These are phyloP conservation scores for Neoboletus brunneissimus DNA, from an alignment of 768 basidiomycete genomes.

Conservation along the genomic window DNA sequence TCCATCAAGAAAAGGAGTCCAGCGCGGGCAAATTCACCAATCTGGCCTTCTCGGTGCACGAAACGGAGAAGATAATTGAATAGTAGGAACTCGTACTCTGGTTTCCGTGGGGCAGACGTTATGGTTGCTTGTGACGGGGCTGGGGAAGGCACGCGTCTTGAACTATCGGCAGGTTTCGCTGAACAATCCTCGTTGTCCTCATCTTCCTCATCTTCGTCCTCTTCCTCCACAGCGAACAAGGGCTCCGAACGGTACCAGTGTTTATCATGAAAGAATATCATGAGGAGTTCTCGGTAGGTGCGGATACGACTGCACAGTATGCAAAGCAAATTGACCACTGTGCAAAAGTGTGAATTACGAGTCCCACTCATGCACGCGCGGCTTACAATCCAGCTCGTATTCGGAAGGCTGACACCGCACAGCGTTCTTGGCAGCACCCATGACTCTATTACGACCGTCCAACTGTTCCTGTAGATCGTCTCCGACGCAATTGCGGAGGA, in stretches of 20 bases:
- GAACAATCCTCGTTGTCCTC: slow-evolving; percentile 34
- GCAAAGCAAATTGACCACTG: slow-evolving; percentile 90
- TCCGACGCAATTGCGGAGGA: slow-evolving; percentile 87
- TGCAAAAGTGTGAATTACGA: slow-evolving; percentile 9
- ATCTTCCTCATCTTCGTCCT: slow-evolving; percentile 61
- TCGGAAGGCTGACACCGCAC: slow-evolving; percentile 74
- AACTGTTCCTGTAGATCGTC: slow-evolving; percentile 87
- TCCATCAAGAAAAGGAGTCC: slow-evolving; percentile 94
- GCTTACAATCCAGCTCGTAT: slow-evolving; percentile 84
- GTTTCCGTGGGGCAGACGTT: slow-evolving; percentile 56
- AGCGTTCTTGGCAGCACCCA: slow-evolving; percentile 81
- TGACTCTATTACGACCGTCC: slow-evolving; percentile 68
- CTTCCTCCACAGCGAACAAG: slow-evolving; percentile 72
- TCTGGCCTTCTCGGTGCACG: slow-evolving; percentile 89
- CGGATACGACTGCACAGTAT: slow-evolving; percentile 90
- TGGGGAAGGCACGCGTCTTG: slow-evolving; percentile 48
- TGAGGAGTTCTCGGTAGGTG: slow-evolving; percentile 82
- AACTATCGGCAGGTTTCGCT: slow-evolving; percentile 6
- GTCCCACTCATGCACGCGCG: background rate
- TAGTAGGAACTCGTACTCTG: slow-evolving; percentile 92
- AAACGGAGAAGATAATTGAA: slow-evolving; percentile 96
- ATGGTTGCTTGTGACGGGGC: slow-evolving; percentile 58
- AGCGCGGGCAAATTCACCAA: slow-evolving; percentile 90
- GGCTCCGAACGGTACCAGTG: slow-evolving; percentile 81
- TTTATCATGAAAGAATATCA: slow-evolving; percentile 97